phyloP scores from a whole-genome alignment of 2,329 filamentous ascomycete genomes.

The Diaporthe capsici region DNA sequence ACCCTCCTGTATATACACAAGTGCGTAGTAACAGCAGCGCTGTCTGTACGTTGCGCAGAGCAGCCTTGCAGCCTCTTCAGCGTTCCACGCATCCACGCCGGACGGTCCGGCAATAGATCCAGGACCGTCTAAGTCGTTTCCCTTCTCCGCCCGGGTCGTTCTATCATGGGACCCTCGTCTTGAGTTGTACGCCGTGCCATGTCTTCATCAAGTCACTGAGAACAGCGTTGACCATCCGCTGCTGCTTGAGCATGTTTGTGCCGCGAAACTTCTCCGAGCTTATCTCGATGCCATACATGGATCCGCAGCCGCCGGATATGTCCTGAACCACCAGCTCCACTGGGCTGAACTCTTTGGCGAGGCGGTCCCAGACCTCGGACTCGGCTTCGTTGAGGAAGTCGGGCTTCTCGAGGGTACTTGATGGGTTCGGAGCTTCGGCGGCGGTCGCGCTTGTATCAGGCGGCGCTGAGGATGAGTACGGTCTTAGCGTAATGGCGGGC shows the following conservation, averaged over 20 bases:
- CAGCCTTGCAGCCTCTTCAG: neutral
- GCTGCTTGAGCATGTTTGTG: constrained; percentile 82
- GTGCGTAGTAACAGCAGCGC: neutral
- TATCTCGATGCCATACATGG: constrained; percentile 89
- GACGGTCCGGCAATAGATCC: too few species aligned
- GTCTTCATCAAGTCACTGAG: constrained; percentile 81
- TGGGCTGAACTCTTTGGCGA: constrained; percentile 64
- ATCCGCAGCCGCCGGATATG: constrained; percentile 86
- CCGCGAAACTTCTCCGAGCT: constrained; percentile 80
- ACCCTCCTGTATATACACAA: neutral
- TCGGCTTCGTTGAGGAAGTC: constrained; percentile 69
- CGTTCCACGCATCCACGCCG: neutral
- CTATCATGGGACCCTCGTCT: constrained; percentile 70
- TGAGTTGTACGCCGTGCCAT: constrained; percentile 88
- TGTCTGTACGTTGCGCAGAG: neutral
- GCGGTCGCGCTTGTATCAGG: constrained; percentile 48
- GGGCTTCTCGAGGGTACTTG: constrained; percentile 57
- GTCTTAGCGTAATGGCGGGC: neutral
- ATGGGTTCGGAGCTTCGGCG: constrained; percentile 40
- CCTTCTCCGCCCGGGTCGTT: too few species aligned
- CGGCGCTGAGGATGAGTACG: constrained; percentile 47
- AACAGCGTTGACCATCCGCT: constrained; percentile 82
- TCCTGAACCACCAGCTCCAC: constrained; percentile 77
- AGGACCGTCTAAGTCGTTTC: neutral
- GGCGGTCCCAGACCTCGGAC: constrained; percentile 69